Conservation (phyloP, 192 early-diverging fungal species). For the Coemansia sp. region DNA sequence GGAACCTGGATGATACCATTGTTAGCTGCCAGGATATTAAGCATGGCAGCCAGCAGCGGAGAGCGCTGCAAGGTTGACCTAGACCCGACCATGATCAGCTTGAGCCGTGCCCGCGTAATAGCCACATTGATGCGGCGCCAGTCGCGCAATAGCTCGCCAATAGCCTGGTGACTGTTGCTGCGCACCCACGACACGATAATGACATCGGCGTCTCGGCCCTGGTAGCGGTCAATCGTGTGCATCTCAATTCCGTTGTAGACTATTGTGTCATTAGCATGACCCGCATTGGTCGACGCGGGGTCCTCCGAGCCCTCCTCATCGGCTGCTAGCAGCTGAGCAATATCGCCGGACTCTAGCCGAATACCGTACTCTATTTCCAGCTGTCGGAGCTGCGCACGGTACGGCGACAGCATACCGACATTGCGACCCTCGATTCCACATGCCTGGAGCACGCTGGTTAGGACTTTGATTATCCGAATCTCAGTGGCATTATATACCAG, state of each 20-base stretch:
- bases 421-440: slow-evolving; percentile 69
- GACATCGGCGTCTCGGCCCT: slow-evolving; percentile 92
- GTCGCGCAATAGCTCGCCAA: slow-evolving; percentile 87
- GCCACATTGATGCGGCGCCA: slow-evolving; percentile 96
- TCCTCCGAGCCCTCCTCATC: background rate
- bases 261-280: background rate
- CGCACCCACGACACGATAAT: slow-evolving; percentile 91
- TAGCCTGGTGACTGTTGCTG: slow-evolving; percentile 70
- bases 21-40: slow-evolving; percentile 35
- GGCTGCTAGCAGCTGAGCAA: background rate
- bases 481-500: slow-evolving; percentile 76
- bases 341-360: slow-evolving; percentile 10
- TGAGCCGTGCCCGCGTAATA: slow-evolving; percentile 85
- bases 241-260: slow-evolving; percentile 63
- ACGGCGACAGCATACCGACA: slow-evolving; percentile 87
- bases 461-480: slow-evolving; percentile 63
- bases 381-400: slow-evolving; percentile 70
- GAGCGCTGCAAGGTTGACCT: slow-evolving; percentile 67
- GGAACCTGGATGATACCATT: slow-evolving; percentile 33
- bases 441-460: slow-evolving; percentile 61
- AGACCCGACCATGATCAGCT: slow-evolving; percentile 91
- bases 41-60: slow-evolving; percentile 61
- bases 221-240: slow-evolving; percentile 91
- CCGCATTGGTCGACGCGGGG: background rate
- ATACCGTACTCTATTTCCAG: slow-evolving; percentile 51